Evolutionary conservation across 306 rosid genomes (phyloP).

Genomic region (Lotus japonicus): DNA sequence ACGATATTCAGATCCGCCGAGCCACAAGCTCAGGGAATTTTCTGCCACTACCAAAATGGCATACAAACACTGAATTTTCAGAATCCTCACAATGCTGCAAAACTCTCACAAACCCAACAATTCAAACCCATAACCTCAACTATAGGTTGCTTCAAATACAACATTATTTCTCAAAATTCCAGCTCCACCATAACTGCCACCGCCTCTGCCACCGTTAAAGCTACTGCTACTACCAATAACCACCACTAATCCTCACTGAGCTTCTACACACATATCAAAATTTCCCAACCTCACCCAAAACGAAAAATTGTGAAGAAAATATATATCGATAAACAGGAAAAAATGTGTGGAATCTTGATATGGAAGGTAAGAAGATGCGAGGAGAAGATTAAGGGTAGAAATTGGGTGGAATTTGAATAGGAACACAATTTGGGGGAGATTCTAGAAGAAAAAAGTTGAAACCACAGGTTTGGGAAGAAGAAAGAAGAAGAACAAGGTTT

Average conservation of each 20-base stretch:
- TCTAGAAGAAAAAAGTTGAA: conserved; percentile 32
- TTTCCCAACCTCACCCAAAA: conserved; percentile 12
- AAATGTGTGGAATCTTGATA: conserved; percentile 9
- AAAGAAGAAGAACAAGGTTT: conserved; percentile 5
- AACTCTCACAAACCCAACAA: conserved; percentile 20
- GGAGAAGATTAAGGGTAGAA: conserved; percentile 32
- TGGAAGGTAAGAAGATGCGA: conserved; percentile 22
- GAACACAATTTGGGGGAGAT: conserved; percentile 31
- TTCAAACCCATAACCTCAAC: conserved; percentile 21
- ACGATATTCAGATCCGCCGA: conserved; percentile 70
- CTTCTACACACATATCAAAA: conserved; percentile 34
- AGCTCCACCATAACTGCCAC: conserved; percentile 29
- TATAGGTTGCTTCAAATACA: conserved; percentile 85
- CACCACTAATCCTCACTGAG: conserved; percentile 23
- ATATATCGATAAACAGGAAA: background rate
- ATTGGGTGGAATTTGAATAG: background rate
- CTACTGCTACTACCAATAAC: background rate
- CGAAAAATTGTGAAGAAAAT: conserved; percentile 1
- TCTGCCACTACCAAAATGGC: conserved; percentile 41
- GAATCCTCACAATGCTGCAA: conserved; percentile 20
- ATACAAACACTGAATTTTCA: conserved; percentile 42
- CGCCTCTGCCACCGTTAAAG: background rate
- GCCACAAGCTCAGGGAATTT: conserved; percentile 97
- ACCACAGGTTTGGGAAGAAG: conserved; percentile 29
- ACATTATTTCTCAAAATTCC: conserved; percentile 40